A percentile compares a stretch with the other conserved stretches of the same genome.
These are phyloP conservation scores for Alternaria postmessia DNA, from an alignment of 2,329 filamentous ascomycete species.

Conservation along the genomic window DNA sequence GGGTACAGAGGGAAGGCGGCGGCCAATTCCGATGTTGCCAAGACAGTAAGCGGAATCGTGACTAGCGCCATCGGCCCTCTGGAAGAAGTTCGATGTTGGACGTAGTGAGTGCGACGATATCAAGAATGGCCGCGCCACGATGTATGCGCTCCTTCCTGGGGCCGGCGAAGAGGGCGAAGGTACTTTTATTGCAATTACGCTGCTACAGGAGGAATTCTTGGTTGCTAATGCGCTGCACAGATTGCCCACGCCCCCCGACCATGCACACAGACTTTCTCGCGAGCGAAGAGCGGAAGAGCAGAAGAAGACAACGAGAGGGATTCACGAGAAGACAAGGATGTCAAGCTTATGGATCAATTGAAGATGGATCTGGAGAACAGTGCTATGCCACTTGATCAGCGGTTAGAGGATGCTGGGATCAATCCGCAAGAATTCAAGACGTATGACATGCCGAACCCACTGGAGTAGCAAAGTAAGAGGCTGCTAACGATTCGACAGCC, in stretches of 20 bases:
- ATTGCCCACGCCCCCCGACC: constrained; percentile 35
- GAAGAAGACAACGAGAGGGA: constrained; percentile 29
- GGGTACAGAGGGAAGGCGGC: constrained; percentile 38
- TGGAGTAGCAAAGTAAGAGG: neutral
- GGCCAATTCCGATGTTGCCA: constrained; percentile 43
- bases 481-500: constrained; percentile 28
- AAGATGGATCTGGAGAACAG: constrained; percentile 32
- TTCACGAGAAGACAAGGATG: constrained; percentile 6
- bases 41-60: constrained; percentile 31
- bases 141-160: constrained; percentile 55
- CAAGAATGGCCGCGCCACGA: constrained; percentile 55
- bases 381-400: constrained; percentile 35
- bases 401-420: constrained; percentile 38
- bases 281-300: constrained; percentile 29
- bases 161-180: constrained; percentile 55
- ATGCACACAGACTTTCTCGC: constrained; percentile 35
- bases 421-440: constrained; percentile 39
- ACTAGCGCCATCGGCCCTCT: constrained; percentile 30
- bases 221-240: constrained; percentile 33
- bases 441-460: constrained; percentile 22
- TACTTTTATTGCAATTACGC: constrained; percentile 23
- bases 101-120: constrained; percentile 25
- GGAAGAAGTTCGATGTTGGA: constrained; percentile 31
- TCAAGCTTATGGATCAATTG: constrained; percentile 23
- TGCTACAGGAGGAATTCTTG: neutral